Evolutionary conservation across 306 rosid genomes (phyloP), one percentile per base, ranked within the genome.

Genomic region (Rosa multiflora): DNA sequence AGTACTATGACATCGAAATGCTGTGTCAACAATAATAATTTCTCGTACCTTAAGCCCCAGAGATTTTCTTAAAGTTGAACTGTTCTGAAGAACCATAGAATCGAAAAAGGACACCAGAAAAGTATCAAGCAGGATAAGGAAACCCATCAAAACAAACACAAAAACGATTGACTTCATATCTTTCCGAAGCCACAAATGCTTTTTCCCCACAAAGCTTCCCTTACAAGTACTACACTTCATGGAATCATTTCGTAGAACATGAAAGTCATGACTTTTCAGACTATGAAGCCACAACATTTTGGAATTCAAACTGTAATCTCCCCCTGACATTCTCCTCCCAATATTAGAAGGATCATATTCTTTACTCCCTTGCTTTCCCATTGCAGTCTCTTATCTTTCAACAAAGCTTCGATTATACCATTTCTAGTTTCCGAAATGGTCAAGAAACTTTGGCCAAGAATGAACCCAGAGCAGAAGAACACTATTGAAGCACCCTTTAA

Each of bases 51-150:
- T 74, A 29, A 76, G 70, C 61, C 43, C 74, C 76, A 67, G 88
- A 72, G 91, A 85, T 72, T 78, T 85, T 75, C 77, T 82, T 71
- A 61, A 58, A 76, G 84, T 13, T 53, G 80, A 44, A 78, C 52
- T 69, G 21, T 82, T 86, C 84, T 83, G 91, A 82, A 62, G 76
- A 76, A 73, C 80, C 75, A 82, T 68, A 23, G 81, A 81, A 89
- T 92, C 89, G 68, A 87, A 91, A 83, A 87, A 67, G 4, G 90
- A 89, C 15, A 94, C 86, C 85, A 91, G 55, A 15, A 91, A 80
- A 77, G 93, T 91, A 86, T 91, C 99, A 80, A 94, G 87, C 77
- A 91, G 82, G 83, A 91, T 86, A 76, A 94, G 83, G 70, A 88
- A 87, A 73, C 80, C 86, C 87, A 94, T 85, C 80, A 94, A 85